Conservation (phyloP, 352 stramenopile species). For the Globisporangium spiculum region DNA sequence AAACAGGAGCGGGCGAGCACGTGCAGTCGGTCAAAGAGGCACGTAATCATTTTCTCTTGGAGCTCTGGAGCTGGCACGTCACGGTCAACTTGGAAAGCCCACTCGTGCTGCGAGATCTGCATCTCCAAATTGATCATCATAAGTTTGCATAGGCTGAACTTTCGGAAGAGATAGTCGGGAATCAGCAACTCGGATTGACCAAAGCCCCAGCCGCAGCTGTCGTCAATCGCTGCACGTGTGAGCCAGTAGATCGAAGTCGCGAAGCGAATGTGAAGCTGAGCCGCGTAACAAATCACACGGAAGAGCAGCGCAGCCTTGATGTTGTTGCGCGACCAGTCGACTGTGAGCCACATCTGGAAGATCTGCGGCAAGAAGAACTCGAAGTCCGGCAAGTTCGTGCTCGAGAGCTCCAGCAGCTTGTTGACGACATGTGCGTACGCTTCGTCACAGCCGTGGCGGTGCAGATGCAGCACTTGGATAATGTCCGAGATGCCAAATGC, state of each 20-base stretch:
- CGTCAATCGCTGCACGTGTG: conserved; percentile 68
- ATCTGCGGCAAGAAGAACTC: conserved; percentile 85
- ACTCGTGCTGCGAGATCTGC: conserved; percentile 63
- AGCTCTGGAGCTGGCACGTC: conserved; percentile 62
- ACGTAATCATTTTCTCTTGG: conserved; percentile 59
- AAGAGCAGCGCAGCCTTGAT: conserved; percentile 77
- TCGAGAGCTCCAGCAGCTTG: conserved; percentile 67
- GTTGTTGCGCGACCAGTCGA: conserved; percentile 71
- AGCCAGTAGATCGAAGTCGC: conserved; percentile 81
- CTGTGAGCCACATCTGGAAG: conserved; percentile 82
- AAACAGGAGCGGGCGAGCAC: conserved; percentile 36
- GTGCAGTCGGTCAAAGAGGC: conserved; percentile 59
- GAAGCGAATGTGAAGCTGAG: conserved; percentile 75
- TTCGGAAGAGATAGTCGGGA: conserved; percentile 73
- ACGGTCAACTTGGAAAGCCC: conserved; percentile 55
- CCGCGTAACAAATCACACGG: conserved; percentile 66
- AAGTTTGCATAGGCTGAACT: conserved; percentile 79
- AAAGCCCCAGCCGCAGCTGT: conserved; percentile 79
- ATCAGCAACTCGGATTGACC: conserved; percentile 73
- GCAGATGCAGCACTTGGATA: conserved; percentile 80
- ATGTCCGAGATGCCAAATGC: conserved; percentile 72
- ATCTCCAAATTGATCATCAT: conserved; percentile 83
- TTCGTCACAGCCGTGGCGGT: conserved; percentile 71
- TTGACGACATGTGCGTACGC: conserved; percentile 66
- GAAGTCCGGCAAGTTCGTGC: conserved; percentile 67